phyloP scores from a whole-genome alignment of 768 basidiomycete species.

The Roridomyces roridus region DNA sequence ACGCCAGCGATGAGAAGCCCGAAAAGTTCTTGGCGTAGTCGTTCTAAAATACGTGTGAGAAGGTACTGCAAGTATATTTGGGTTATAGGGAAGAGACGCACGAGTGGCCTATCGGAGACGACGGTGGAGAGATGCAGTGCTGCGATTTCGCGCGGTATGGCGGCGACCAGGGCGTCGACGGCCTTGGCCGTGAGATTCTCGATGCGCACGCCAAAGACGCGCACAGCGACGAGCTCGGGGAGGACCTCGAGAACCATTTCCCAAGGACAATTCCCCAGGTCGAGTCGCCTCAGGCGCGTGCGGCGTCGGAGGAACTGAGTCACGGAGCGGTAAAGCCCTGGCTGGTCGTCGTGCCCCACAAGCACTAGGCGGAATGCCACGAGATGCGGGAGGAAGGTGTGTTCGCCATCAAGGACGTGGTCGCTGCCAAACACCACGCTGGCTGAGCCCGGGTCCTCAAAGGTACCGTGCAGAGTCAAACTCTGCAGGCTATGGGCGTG shows the following conservation, averaged over 20 bases:
- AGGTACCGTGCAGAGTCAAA: conserved; percentile 69
- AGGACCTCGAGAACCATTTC: conserved; percentile 59
- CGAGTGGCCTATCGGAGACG: conserved; percentile 57
- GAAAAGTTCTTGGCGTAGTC: conserved; percentile 57
- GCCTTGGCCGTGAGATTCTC: conserved; percentile 50
- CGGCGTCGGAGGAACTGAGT: conserved; percentile 59
- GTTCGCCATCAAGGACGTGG: conserved; percentile 58
- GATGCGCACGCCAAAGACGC: conserved; percentile 65
- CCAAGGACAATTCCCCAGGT: conserved; percentile 72
- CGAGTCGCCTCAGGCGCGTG: conserved; percentile 56
- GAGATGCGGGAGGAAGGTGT: conserved; percentile 68
- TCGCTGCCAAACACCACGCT: conserved; percentile 67
- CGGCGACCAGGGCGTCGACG: conserved; percentile 43
- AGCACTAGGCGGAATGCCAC: conserved; percentile 68
- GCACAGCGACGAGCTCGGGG: conserved; percentile 55
- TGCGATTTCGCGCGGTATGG: conserved; percentile 52
- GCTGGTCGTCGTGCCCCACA: conserved; percentile 67
- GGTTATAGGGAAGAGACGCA: conserved; percentile 33
- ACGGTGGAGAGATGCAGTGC: conserved; percentile 60
- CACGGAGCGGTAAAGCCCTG: conserved; percentile 57
- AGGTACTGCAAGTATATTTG: not conserved
- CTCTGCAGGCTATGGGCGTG: conserved; percentile 66
- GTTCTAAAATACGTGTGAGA: conserved; percentile 40
- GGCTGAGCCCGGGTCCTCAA: conserved; percentile 63
- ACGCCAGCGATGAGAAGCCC: conserved; percentile 55